These are phyloP conservation scores for Moricandia moricandioides DNA, from an alignment of 345 rosid genomes.

Conservation along the genomic window DNA sequence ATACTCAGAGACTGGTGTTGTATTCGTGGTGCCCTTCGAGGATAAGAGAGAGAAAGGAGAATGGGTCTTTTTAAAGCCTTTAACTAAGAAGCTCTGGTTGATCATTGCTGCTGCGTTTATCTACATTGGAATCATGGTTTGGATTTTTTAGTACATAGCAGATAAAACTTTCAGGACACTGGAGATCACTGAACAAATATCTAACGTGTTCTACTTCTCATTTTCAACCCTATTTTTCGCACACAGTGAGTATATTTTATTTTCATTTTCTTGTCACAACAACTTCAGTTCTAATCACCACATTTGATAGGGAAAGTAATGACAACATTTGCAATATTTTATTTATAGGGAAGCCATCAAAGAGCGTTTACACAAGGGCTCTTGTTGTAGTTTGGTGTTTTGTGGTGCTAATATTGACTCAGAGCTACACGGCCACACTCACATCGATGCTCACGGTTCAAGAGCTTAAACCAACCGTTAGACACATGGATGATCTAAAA, in stretches of 20 bases:
- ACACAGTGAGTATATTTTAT: conserved; percentile 32
- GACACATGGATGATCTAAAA: conserved; percentile 42
- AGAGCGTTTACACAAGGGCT: conserved; percentile 47
- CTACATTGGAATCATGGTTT: conserved; percentile 54
- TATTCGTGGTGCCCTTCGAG: conserved; percentile 54
- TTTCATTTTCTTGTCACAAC: no score
- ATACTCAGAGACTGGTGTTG: conserved; percentile 60
- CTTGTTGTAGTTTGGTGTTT: conserved; percentile 72
- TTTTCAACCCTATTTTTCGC: conserved; percentile 31
- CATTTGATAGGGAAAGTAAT: no score
- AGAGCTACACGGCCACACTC: conserved; percentile 73
- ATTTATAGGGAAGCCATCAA: conserved; percentile 54
- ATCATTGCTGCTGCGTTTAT: conserved; percentile 43
- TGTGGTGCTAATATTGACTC: conserved; percentile 62
- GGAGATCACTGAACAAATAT: conserved; percentile 25
- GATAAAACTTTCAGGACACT: conserved; percentile 38
- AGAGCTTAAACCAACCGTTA: conserved; percentile 50
- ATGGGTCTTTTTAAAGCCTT: conserved; percentile 68
- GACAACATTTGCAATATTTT: neutral
- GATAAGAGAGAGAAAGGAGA: conserved; percentile 39
- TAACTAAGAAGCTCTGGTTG: conserved; percentile 62
- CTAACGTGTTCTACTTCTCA: conserved; percentile 33
- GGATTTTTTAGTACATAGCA: conserved; percentile 60
- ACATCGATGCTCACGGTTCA: conserved; percentile 63
- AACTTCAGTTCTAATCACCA: no score